Evolutionary conservation across 2,329 filamentous ascomycete species (phyloP).

Genomic region (Ceratocystis papillata): DNA sequence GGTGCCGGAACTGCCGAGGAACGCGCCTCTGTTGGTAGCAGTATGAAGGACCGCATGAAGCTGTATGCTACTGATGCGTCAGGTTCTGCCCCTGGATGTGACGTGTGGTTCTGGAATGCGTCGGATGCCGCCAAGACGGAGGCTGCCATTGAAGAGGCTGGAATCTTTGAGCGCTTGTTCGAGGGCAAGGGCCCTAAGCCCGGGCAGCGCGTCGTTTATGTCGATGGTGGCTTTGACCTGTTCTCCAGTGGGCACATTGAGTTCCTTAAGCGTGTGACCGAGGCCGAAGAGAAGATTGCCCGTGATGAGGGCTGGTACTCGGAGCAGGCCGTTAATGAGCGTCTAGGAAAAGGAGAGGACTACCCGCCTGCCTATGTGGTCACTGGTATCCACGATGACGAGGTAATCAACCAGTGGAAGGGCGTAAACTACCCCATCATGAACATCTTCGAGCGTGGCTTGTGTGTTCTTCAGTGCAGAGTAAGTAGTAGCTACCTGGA

Average conservation of each 20-base stretch:
- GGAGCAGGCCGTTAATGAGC: constrained; percentile 50
- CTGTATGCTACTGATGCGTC: constrained; percentile 83
- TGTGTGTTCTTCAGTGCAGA: constrained; percentile 91
- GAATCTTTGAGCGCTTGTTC: constrained; percentile 57
- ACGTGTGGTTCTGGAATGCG: constrained; percentile 75
- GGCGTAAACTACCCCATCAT: constrained; percentile 98
- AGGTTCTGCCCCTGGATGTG: constrained; percentile 63
- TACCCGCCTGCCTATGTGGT: constrained; percentile 80
- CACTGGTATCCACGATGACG: constrained; percentile 86
- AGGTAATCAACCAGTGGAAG: constrained; percentile 93
- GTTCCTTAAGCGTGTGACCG: constrained; percentile 69
- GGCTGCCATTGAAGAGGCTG: constrained; percentile 44
- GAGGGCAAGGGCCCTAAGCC: constrained; percentile 58
- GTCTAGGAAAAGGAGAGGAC: constrained; percentile 56
- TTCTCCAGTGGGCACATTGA: constrained; percentile 97
- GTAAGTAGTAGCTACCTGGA: constrained; percentile 40
- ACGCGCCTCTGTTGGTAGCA: constrained; percentile 49
- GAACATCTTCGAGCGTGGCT: constrained; percentile 93
- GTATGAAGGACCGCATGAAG: constrained; percentile 65
- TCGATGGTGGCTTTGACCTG: constrained; percentile 91
- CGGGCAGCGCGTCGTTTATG: constrained; percentile 82
- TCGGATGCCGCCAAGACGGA: constrained; percentile 40
- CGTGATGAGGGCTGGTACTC: constrained; percentile 62
- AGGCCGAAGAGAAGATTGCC: constrained; percentile 61
- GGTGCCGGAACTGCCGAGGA: constrained; percentile 60